phyloP scores from a whole-genome alignment of 805 yeast genomes.

The Metschnikowia dekortorum region DNA sequence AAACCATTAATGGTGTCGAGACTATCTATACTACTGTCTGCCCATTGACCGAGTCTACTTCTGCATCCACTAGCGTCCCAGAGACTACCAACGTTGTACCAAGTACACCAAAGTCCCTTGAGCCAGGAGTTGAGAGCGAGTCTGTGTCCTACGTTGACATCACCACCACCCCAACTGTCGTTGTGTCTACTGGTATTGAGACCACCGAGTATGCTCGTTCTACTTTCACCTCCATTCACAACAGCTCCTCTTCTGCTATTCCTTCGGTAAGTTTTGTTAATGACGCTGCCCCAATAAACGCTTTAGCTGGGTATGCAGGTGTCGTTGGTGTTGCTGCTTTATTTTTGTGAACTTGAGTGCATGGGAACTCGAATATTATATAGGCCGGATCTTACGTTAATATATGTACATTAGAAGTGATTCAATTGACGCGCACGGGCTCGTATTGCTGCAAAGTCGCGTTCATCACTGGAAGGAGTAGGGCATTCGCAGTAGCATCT shows the following conservation, averaged over 20 bases:
- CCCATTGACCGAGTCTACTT: slow-evolving; percentile 15
- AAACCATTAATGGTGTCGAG: slow-evolving; percentile 26
- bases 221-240: slow-evolving; percentile 33
- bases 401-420: slow-evolving; percentile 1
- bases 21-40: slow-evolving; percentile 19
- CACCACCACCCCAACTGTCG: slow-evolving; percentile 47
- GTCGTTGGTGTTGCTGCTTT: slow-evolving; percentile 39
- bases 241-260: slow-evolving; percentile 17
- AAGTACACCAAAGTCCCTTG: slow-evolving; percentile 7
- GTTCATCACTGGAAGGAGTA: neutral
- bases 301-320: slow-evolving; percentile 36
- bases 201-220: slow-evolving; percentile 37
- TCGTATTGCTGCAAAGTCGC: neutral
- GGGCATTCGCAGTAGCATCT: too few species aligned
- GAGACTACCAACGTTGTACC: slow-evolving; percentile 6
- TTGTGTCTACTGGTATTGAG: slow-evolving; percentile 44
- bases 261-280: slow-evolving; percentile 28
- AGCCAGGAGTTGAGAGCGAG: slow-evolving; percentile 19
- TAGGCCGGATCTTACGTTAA: slow-evolving; percentile 6
- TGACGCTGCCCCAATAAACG: slow-evolving; percentile 29
- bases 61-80: slow-evolving; percentile 7
- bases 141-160: slow-evolving; percentile 42
- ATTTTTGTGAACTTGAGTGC: slow-evolving; percentile 19
- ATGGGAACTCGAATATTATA: neutral
- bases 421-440: neutral